Conservation (phyloP, 2,329 filamentous ascomycete genomes). For the Xylaria sp. region DNA sequence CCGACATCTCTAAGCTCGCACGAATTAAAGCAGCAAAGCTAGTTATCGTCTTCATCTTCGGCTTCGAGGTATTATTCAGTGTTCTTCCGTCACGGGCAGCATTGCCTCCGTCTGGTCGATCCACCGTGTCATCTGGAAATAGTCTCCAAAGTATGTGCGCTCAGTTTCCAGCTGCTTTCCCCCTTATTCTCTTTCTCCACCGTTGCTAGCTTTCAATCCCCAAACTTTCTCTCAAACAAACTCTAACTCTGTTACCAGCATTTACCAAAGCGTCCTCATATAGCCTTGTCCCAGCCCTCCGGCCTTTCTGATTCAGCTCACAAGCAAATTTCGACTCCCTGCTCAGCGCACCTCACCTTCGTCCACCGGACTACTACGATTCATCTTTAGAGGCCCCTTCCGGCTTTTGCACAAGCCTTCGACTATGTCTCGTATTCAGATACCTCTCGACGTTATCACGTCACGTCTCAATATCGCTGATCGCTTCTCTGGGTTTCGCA, state of each 20-base stretch:
- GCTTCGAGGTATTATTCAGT: background rate
- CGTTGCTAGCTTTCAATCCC: background rate
- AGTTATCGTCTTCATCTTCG: background rate
- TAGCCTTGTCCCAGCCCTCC: background rate
- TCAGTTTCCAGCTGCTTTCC: constrained; percentile 18
- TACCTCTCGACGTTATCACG: constrained; percentile 90
- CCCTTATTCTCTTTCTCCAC: constrained; percentile 37
- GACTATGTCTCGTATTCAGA: constrained; percentile 87
- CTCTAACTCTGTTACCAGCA: constrained; percentile 9
- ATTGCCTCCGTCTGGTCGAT: background rate
- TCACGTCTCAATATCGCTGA: constrained; percentile 88
- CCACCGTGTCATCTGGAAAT: constrained; percentile 13
- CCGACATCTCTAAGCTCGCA: background rate
- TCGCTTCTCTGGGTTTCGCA: constrained; percentile 84
- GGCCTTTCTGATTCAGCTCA: background rate
- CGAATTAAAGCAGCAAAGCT: too few species aligned
- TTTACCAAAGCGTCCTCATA: constrained; percentile 1
- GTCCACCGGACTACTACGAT: constrained; percentile 8
- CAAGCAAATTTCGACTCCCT: background rate
- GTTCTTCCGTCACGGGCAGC: background rate
- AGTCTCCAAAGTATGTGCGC: constrained; percentile 18
- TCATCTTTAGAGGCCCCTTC: background rate
- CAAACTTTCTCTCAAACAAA: constrained; percentile 19
- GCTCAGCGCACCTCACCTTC: constrained; percentile 1
- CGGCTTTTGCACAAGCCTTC: constrained; percentile 12